These are phyloP conservation scores for Jimgerdemannia flammicorona DNA, from an alignment of 192 early-diverging fungal genomes.

Conservation along the genomic window DNA sequence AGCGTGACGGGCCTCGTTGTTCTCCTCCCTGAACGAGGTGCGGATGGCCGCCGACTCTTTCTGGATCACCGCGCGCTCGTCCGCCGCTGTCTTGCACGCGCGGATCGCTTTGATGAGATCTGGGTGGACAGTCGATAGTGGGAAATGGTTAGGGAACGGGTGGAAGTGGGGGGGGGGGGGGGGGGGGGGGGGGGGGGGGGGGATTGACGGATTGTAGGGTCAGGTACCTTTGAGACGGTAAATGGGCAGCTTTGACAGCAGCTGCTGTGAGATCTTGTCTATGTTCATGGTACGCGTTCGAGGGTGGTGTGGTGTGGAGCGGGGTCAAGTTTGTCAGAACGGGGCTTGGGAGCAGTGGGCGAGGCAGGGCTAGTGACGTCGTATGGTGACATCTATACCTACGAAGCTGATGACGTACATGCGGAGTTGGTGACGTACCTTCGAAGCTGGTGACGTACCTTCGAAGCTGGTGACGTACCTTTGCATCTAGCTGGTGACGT, in stretches of 20 bases:
- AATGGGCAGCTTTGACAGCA: conserved; percentile 33
- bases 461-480: too few species aligned
- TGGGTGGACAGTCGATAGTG: conserved; percentile 1
- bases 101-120: conserved; percentile 98
- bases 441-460: too few species aligned
- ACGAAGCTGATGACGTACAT: too few species aligned
- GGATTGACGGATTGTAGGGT: not conserved
- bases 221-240: conserved; percentile 33
- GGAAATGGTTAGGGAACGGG: not conserved
- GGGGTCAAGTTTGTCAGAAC: too few species aligned
- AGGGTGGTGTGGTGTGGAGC: too few species aligned
- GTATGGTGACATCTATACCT: too few species aligned
- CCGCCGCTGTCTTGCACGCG: conserved; percentile 96
- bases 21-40: conserved; percentile 96
- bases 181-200: not conserved
- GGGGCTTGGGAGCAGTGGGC: too few species aligned
- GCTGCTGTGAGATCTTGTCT: conserved; percentile 35
- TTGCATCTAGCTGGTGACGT: too few species aligned
- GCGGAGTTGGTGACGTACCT: too few species aligned
- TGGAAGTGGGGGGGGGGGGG: not conserved
- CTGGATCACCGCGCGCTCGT: conserved; percentile 96
- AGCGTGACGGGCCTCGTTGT: conserved; percentile 82
- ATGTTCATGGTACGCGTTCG: conserved; percentile 9
- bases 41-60: conserved; percentile 94
- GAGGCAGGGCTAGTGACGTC: too few species aligned